Base-by-base conservation (phyloP, 2,329 filamentous ascomycete species). In the Sporothrix euskadiensis region DNA sequence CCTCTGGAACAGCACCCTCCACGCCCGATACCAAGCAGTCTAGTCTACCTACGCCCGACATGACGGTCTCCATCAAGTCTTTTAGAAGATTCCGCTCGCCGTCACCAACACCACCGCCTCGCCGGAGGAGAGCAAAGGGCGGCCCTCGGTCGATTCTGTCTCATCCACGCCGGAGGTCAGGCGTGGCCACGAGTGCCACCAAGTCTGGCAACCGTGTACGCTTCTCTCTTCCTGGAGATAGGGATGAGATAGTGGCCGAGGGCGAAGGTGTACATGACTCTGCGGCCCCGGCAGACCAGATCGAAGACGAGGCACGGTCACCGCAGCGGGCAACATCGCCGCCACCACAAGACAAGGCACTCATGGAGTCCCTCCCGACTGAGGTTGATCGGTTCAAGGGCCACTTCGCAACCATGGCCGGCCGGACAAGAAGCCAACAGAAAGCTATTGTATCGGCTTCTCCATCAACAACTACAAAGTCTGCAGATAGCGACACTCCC, bases 61-160 rank as follows among this genome's bases (percentile, higher is more conserved):
- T 84, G 16, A 83, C 83, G 4, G 81, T 87, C 41, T 84, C 84
- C 0, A 81, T 87, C 76, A 87, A 85, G 75, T 83, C 86, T 0
- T 88, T 88, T 77, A 82, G 85, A 0, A 83, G 84, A 1, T 88
- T 88, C 77, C 83, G 86, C 77, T 85, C 85, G 0, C 83, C 85
- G 0, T 86, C 86, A 0, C 84, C 86, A 0, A 81, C 83, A 56
- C 80, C 78, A 74, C 54, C 76, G 26, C 69, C 78, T 73, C 73
- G 77, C 75, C 59, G 78, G 77, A 5, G 74, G 3, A 26, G n/a
- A 14, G 39, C 22, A 26, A 73, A 71, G 1, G 56, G 61, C 0
- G 71, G 72, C 0, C 75, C 73, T 1, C 68, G 47, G 9, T 76
- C 76, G 22, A 71, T 69, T 0, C 75, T 77, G 2, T 39, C 39